Conservation (phyloP, 148 eudicot genomes). For the Suaeda aralocaspica region DNA sequence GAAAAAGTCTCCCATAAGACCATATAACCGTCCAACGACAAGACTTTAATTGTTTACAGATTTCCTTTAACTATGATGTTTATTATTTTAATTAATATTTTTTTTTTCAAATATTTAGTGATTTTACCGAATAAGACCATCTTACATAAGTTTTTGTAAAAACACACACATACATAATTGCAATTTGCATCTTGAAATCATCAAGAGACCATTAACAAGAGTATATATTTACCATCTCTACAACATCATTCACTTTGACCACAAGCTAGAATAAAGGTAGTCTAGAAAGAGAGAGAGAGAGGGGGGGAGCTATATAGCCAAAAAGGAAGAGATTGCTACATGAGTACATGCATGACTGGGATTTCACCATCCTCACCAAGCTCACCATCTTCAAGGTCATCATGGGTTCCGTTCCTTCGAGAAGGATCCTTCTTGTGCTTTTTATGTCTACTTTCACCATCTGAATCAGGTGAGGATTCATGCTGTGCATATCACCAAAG, state of each 20-base stretch:
- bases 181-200: too few relatives aligned
- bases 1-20: too few relatives aligned
- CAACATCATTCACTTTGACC: background rate
- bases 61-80: too few relatives aligned
- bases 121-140: too few relatives aligned
- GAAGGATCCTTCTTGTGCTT: slow-evolving; percentile 74
- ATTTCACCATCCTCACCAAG: slow-evolving; percentile 94
- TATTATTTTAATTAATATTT: too few relatives aligned
- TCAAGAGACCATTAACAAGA: too few relatives aligned
- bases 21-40: too few relatives aligned
- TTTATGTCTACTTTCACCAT: slow-evolving; percentile 78
- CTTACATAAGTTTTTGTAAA: too few relatives aligned
- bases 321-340: background rate
- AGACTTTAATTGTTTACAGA: too few relatives aligned
- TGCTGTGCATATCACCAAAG: slow-evolving; percentile 47
- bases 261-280: background rate
- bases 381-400: slow-evolving; percentile 99
- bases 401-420: slow-evolving; percentile 52
- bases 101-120: too few relatives aligned
- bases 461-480: slow-evolving; percentile 90
- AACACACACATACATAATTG: too few relatives aligned
- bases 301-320: background rate
- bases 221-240: background rate
- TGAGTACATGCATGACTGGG: slow-evolving; percentile 22
- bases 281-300: background rate